Evolutionary conservation across 257 asterid genomes (phyloP).

Genomic region (Solanum piurae): DNA sequence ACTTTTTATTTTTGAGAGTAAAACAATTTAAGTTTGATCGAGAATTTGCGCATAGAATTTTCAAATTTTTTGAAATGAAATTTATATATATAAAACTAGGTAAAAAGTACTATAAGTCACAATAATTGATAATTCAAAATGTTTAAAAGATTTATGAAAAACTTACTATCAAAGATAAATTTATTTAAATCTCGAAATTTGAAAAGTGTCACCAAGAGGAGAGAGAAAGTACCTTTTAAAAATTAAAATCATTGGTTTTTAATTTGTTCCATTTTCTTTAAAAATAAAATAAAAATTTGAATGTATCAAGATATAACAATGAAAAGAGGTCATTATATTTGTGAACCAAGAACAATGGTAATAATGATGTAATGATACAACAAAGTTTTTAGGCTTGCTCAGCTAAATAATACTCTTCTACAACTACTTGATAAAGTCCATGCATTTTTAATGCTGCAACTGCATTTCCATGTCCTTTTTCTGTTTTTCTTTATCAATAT

Average conservation of each 20-base stretch:
- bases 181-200: too few relatives aligned
- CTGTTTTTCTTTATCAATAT: background rate
- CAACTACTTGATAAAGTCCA: background rate
- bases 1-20: too few relatives aligned
- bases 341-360: background rate
- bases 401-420: background rate
- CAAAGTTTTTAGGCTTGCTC: background rate
- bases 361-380: background rate
- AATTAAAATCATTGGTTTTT: too few relatives aligned
- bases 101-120: background rate
- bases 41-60: too few relatives aligned
- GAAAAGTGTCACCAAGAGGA: too few relatives aligned
- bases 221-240: too few relatives aligned
- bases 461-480: background rate
- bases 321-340: background rate
- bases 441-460: background rate
- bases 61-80: too few relatives aligned
- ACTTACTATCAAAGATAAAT: fast-evolving
- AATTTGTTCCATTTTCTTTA: background rate
- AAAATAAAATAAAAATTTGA: too few relatives aligned
- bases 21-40: fast-evolving
- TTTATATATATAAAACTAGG: too few relatives aligned
- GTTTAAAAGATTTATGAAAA: too few relatives aligned
- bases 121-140: too few relatives aligned
- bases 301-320: background rate